Evolutionary conservation across 805 yeast genomes (phyloP), one percentile per base, ranked within the genome.

Genomic region (Metahyphopichia silvanorum): DNA sequence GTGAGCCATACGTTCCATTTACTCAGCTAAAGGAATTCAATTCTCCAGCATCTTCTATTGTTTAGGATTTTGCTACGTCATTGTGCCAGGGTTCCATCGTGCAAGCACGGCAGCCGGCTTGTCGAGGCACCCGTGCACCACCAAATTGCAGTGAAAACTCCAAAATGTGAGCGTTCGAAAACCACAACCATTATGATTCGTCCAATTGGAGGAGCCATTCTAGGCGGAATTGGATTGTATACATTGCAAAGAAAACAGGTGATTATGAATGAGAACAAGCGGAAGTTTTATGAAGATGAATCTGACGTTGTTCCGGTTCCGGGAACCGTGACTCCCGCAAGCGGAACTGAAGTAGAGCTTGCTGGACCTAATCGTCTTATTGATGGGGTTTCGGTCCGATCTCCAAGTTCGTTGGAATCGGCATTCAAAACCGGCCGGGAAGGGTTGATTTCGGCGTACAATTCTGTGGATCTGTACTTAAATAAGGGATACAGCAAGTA

Each of bases 331-430:
- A 55, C 60, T 6, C 64, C 75, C 16, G 71, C 74, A 10, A 43
- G 70, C 2, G 63, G 60, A 6, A 38, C 66, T 10, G 69, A 74
- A 40, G 43, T 67, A 8, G 65, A 68, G 34, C 39, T 63, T 0
- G 50, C 74, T 40, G 77, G 76, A 7, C 67, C 75, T 25, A 67
- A 67, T 44, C 53, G 63, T 34, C 47, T 73, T 15, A 66, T 78
- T 30, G 73, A 74, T 43, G 86, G 84, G 10, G 69, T 74, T 15
- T 66, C 79, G 0, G 71, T 79, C 25, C 72, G 80, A 30, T 69
- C 82, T 2, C 67, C 77, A 27, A 46, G 60, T 2, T 37, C 60
- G 12, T 49, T 84, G 16, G 82, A 82, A 51, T 39, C 60, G 3
- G 57, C 59, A 30, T 61, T 84, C 45, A 69, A 65, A 31, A 17